phyloP scores from a whole-genome alignment of 2,329 filamentous ascomycete genomes.

The Penicillium brevicompactum region DNA sequence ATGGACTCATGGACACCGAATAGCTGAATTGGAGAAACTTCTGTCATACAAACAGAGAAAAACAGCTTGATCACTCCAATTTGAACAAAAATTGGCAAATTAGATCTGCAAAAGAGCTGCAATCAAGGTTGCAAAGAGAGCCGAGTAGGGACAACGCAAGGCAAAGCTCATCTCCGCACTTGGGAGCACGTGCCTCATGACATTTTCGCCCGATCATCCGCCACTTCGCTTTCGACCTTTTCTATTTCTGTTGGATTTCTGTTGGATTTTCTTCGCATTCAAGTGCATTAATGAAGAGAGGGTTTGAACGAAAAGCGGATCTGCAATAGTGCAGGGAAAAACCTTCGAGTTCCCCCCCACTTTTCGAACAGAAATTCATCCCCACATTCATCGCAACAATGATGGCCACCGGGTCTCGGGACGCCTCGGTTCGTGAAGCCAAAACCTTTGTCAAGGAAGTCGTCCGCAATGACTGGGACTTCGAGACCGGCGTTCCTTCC shows the following conservation, averaged over 20 bases:
- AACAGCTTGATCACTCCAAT: not conserved
- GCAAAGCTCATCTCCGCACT: slow-evolving; percentile 11
- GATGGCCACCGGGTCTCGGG: slow-evolving; percentile 35
- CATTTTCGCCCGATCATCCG: slow-evolving; percentile 9
- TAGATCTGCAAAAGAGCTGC: too few species aligned
- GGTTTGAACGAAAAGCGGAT: not conserved
- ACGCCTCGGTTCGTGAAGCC: slow-evolving; percentile 43
- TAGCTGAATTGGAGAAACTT: not conserved
- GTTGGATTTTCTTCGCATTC: not conserved
- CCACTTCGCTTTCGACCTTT: not conserved
- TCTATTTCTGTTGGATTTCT: not conserved
- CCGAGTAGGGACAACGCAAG: not conserved
- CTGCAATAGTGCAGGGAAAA: slow-evolving; percentile 11
- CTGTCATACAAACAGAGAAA: not conserved
- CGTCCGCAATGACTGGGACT: slow-evolving; percentile 48
- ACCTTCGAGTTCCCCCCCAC: slow-evolving; percentile 17
- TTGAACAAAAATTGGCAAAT: not conserved
- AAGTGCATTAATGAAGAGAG: not conserved
- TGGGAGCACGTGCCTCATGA: slow-evolving; percentile 9
- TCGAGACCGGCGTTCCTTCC: slow-evolving; percentile 27
- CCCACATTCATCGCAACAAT: slow-evolving; percentile 17
- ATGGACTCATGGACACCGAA: not conserved
- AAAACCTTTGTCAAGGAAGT: slow-evolving; percentile 44
- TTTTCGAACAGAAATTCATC: slow-evolving; percentile 7
- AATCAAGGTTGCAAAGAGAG: too few species aligned